Evolutionary conservation across 2,329 filamentous ascomycete species (phyloP).

Genomic region (Fusarium nurragi): DNA sequence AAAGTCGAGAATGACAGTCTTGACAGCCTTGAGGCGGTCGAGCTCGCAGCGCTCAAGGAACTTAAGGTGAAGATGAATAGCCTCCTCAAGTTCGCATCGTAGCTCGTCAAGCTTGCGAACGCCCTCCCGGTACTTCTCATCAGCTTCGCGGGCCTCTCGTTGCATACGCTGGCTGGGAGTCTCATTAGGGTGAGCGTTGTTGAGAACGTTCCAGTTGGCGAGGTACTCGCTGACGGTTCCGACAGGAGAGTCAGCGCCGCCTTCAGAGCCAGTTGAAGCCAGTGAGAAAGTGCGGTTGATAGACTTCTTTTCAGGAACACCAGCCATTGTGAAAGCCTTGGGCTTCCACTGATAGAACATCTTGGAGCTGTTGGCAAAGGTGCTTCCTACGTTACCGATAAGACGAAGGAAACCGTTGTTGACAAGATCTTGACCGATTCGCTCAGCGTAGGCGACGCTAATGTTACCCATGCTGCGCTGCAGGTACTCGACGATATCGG

Average conservation of each 20-base stretch:
- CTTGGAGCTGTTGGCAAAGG: constrained; percentile 96
- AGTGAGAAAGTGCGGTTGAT: constrained; percentile 79
- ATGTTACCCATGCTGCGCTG: constrained; percentile 86
- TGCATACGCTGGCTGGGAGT: constrained; percentile 86
- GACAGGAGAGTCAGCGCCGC: constrained; percentile 75
- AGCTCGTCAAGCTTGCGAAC: constrained; percentile 89
- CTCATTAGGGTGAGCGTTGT: constrained; percentile 89
- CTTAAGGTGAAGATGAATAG: constrained; percentile 89
- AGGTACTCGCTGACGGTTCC: constrained; percentile 89
- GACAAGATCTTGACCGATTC: constrained; percentile 93
- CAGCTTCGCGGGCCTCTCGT: constrained; percentile 87
- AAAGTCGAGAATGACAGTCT: constrained; percentile 97
- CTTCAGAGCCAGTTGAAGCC: constrained; percentile 65
- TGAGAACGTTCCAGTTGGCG: constrained; percentile 87
- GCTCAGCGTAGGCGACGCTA: constrained; percentile 89
- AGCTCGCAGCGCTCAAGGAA: constrained; percentile 98
- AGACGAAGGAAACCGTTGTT: constrained; percentile 86
- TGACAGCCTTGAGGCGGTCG: constrained; percentile 96
- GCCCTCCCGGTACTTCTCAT: constrained; percentile 90
- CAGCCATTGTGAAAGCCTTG: constrained; percentile 87
- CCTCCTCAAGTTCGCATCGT: constrained; percentile 93
- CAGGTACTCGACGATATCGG: constrained; percentile 95
- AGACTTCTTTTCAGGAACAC: constrained; percentile 87
- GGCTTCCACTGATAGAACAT: constrained; percentile 98
- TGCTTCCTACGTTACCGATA: constrained; percentile 92